Conservation (phyloP, 176 grass and related monocot genomes). For the Thalia dealbata region DNA sequence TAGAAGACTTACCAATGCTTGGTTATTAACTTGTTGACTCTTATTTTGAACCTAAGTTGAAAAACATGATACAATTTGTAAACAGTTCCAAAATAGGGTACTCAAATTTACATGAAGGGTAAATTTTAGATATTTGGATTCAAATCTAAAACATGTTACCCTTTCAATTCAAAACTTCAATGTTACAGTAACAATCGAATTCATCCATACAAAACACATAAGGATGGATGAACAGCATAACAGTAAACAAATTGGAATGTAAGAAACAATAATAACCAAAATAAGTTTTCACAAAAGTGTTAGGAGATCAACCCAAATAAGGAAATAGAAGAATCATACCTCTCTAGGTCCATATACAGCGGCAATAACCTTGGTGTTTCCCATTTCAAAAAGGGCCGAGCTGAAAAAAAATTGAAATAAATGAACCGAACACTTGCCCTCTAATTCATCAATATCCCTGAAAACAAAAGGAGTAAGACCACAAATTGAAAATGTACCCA, state of each 20-base stretch:
- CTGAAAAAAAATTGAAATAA: slow-evolving; percentile 24
- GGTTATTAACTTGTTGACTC: slow-evolving; percentile 49
- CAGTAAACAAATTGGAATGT: not conserved
- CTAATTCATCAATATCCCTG: not conserved
- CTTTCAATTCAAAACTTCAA: too few relatives aligned
- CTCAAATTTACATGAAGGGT: too few relatives aligned
- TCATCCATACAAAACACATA: not conserved
- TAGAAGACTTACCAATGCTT: slow-evolving; percentile 51
- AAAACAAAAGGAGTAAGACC: not conserved
- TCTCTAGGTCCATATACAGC: slow-evolving; percentile 80
- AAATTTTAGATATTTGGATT: too few relatives aligned
- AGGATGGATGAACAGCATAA: not conserved
- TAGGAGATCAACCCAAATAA: not conserved
- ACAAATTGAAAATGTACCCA: not conserved
- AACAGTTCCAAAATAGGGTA: too few relatives aligned
- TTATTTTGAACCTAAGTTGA: slow-evolving; percentile 69
- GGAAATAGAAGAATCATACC: slow-evolving; percentile 23
- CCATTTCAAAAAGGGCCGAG: slow-evolving; percentile 93
- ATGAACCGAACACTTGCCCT: too few relatives aligned
- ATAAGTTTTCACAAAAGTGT: not conserved
- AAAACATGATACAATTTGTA: not conserved
- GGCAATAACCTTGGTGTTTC: slow-evolving; percentile 85
- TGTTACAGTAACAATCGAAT: not conserved
- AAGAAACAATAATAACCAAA: not conserved
- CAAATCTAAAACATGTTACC: too few relatives aligned